Percentiles rank a stretch among this genome's conserved stretches.
Conservation (phyloP, 2,329 filamentous ascomycete genomes). For the Sporothrix dimorphospora region DNA sequence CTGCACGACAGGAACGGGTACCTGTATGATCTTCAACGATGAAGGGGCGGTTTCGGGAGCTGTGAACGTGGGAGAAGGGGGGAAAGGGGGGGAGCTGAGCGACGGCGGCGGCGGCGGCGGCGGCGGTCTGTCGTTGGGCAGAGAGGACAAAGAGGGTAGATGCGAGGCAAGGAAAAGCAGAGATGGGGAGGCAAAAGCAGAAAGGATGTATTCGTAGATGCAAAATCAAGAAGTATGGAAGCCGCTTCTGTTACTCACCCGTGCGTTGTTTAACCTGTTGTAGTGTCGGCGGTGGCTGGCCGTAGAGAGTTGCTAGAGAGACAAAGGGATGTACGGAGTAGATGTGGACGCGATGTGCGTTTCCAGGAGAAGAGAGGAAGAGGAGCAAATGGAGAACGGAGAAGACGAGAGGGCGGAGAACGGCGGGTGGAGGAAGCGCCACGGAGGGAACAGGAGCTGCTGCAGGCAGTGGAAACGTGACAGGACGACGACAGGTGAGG, state of each 20-base stretch:
- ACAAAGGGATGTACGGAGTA: neutral
- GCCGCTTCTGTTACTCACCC: neutral
- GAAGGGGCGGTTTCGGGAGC: slow-evolving; percentile 23
- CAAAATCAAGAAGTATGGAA: neutral
- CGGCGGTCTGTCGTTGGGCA: neutral
- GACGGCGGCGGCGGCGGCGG: neutral
- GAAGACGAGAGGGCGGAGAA: neutral
- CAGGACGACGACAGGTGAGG: neutral
- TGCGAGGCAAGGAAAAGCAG: neutral
- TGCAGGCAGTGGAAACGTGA: slow-evolving; percentile 4
- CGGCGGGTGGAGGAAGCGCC: neutral
- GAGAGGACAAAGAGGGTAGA: neutral
- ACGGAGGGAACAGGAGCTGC: neutral
- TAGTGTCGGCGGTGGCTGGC: neutral
- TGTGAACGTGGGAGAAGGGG: neutral
- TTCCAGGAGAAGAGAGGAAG: neutral
- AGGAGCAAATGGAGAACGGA: neutral
- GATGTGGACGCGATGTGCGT: neutral
- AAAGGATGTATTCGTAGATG: neutral
- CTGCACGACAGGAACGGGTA: slow-evolving; percentile 26
- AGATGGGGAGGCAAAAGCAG: neutral
- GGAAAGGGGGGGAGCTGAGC: neutral
- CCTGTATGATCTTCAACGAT: slow-evolving; percentile 35
- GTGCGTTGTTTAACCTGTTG: neutral
- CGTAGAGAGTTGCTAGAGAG: neutral